Percentiles rank a stretch among this genome's conserved stretches.
phyloP scores from a whole-genome alignment of 1,284 basidiomycete species.

The Pseudozyma sp. region DNA sequence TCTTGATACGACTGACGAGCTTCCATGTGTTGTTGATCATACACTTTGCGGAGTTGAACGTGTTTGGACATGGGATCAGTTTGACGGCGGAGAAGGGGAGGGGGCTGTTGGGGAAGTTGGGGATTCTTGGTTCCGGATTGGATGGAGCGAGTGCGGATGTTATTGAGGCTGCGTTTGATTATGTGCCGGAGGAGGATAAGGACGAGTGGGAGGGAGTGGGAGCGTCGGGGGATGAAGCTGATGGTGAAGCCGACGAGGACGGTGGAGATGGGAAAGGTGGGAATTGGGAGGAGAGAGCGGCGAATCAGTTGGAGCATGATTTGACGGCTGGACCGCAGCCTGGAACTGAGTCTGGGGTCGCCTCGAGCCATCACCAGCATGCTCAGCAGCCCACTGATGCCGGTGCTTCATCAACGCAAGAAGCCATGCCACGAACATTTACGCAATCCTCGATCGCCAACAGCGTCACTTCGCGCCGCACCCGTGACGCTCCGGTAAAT shows the following conservation, averaged over 20 bases:
- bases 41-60: conserved; percentile 83
- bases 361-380: not conserved
- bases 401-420: conserved; percentile 1
- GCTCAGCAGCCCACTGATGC: not conserved
- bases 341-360: not conserved
- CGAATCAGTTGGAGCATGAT: conserved; percentile 18
- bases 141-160: conserved; percentile 34
- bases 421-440: conserved; percentile 15
- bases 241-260: conserved; percentile 32
- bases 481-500: conserved; percentile 12
- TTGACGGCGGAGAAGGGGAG: conserved; percentile 53
- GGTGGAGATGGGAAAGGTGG: conserved; percentile 7
- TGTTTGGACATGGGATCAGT: conserved; percentile 51
- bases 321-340: not conserved
- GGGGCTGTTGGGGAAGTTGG: conserved; percentile 31
- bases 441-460: conserved; percentile 30
- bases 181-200: conserved; percentile 18
- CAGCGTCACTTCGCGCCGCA: conserved; percentile 25
- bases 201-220: conserved; percentile 26
- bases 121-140: conserved; percentile 23
- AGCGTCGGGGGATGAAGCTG: conserved; percentile 20
- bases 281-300: conserved; percentile 34
- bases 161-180: conserved; percentile 50
- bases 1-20: conserved; percentile 77
- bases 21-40: conserved; percentile 86